These are phyloP conservation scores for Chalciporus piperatus DNA, from an alignment of 768 basidiomycete genomes.

Conservation along the genomic window DNA sequence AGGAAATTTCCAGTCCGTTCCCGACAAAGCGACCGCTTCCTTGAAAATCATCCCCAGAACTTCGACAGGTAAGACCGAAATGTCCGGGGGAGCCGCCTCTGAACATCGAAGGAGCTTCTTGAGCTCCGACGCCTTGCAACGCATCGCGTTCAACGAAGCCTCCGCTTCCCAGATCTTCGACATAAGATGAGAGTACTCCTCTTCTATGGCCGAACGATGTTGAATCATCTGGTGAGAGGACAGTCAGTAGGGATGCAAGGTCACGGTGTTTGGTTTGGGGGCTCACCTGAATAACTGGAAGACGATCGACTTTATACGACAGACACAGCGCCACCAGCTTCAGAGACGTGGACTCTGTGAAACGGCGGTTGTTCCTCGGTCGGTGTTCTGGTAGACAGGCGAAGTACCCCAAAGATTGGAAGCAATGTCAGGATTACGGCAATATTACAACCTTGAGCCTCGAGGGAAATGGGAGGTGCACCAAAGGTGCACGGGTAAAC, in stretches of 20 bases:
- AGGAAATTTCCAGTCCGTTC: neutral
- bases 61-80: conserved; percentile 26
- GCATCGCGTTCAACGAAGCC: conserved; percentile 17
- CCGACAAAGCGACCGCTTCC: conserved; percentile 12
- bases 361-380: neutral
- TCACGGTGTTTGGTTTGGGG: neutral
- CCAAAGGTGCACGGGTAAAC: too few relatives aligned
- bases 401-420: conserved; percentile 1
- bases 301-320: conserved; percentile 12
- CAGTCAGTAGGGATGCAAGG: neutral
- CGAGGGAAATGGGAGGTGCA: too few relatives aligned
- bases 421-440: too few relatives aligned
- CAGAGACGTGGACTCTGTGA: neutral
- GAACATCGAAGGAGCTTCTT: conserved; percentile 6
- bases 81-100: neutral
- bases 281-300: conserved; percentile 11
- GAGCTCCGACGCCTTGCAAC: conserved; percentile 15
- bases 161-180: conserved; percentile 20
- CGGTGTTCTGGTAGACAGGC: neutral
- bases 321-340: neutral
- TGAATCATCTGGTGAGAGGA: conserved; percentile 9
- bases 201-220: conserved; percentile 4
- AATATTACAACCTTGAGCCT: too few relatives aligned
- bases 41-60: conserved; percentile 27
- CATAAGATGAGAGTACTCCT: conserved; percentile 18